Evolutionary conservation across 768 basidiomycete species (phyloP), one percentile per base, ranked within the genome.

Genomic region (Mycena amicta): DNA sequence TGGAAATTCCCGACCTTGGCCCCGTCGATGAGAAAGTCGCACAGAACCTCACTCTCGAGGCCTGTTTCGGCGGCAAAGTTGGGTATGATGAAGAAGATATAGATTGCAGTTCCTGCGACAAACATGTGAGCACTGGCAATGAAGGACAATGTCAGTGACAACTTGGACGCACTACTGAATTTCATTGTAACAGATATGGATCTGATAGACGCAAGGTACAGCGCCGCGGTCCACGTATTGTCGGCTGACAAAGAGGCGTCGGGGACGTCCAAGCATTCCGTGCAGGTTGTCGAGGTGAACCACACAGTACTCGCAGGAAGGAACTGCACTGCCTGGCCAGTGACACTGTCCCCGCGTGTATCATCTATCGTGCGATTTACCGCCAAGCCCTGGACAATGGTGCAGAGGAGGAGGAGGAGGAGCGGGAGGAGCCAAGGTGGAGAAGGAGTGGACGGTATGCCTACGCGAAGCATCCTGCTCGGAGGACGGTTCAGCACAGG

Each of bases 311-410:
- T n/a, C 3, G 16, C 40, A 1, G 66, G 66, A 20, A 56, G 53
- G 23, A 64, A 67, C 25, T 58, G 52, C 6, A 62, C 57, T 18
- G 46, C 16, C 2, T 13, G 54, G 1, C 61, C 58, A n/a, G 62
- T 66, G 28, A 51, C 54, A 27, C 43, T 56, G 47, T 68, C 67
- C 2, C 66, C 67, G 46, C n/a, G 15, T 4, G 51, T 29, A 37
- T 68, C 67, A 39, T 68, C 67, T 47, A 68, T 66, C 25, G 67
- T 68, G 50, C 58, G 59, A 39, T 68, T 68, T 46, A 59, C 51
- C 3, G 31, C 5, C 29, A 30, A 3, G 29, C 47, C 33, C 37
- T 25, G 6, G 51, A 54, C 51, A 20, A 50, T 30, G 18, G 29
- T 18, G 16, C 13, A 3, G 37, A 49, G 1, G 22, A 25, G 26